Percentiles rank a stretch among this genome's conserved stretches.
Evolutionary conservation across 495 filamentous ascomycete species (phyloP).

Genomic region (Glonium stellatum): DNA sequence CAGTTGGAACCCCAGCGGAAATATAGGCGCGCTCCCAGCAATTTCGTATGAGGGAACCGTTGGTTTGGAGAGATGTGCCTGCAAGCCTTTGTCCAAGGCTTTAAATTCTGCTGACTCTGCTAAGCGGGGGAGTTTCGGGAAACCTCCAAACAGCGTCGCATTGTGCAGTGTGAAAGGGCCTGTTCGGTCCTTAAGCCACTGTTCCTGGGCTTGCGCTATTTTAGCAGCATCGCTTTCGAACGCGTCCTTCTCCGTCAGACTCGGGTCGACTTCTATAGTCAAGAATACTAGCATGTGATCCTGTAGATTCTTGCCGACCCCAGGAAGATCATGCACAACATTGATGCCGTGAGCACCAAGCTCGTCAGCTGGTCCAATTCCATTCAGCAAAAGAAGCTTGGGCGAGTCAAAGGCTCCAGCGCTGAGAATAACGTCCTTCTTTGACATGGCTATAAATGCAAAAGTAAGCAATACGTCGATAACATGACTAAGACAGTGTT

Average conservation of each 20-base stretch:
- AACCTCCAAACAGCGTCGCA: slow-evolving; percentile 10
- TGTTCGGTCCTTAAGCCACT: slow-evolving; percentile 17
- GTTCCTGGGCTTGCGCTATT: slow-evolving; percentile 9
- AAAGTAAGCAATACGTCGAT: neutral
- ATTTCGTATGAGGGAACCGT: slow-evolving; percentile 18
- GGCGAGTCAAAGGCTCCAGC: slow-evolving; percentile 71
- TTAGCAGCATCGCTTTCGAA: slow-evolving; percentile 14
- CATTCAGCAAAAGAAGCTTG: slow-evolving; percentile 64
- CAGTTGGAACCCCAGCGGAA: slow-evolving; percentile 10
- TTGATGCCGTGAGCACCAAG: slow-evolving; percentile 58
- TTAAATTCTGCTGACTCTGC: slow-evolving; percentile 16
- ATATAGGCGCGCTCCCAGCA: neutral
- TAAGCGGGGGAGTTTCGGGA: slow-evolving; percentile 15
- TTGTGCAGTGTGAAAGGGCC: slow-evolving; percentile 14
- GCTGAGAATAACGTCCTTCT: slow-evolving; percentile 49
- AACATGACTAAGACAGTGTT: neutral
- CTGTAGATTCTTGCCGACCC: slow-evolving; percentile 69
- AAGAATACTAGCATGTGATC: slow-evolving; percentile 48
- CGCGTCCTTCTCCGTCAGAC: slow-evolving; percentile 16
- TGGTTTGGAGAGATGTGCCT: slow-evolving; percentile 12
- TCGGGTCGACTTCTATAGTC: slow-evolving; percentile 16
- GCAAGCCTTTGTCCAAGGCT: slow-evolving; percentile 6
- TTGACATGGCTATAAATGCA: slow-evolving; percentile 8
- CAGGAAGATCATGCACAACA: slow-evolving; percentile 62
- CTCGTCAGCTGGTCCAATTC: slow-evolving; percentile 61